Evolutionary conservation across 2,329 filamentous ascomycete genomes (phyloP), one percentile per base, ranked within the genome.

Genomic region (Massarina eburnea): DNA sequence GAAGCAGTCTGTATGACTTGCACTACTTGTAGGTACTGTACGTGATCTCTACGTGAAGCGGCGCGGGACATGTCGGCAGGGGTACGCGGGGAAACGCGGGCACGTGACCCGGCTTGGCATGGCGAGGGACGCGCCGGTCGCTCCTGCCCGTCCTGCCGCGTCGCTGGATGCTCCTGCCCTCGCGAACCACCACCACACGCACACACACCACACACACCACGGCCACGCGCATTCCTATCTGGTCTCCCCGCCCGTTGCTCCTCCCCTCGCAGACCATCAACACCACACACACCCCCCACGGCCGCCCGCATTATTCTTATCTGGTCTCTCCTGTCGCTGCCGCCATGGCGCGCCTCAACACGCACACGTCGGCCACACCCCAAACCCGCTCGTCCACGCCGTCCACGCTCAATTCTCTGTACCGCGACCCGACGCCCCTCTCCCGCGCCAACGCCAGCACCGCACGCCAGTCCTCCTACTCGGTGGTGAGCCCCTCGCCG

Each of bases 321-420:
- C 33, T 37, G 35, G 7, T 8, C 32, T 27, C 24, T 41, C 37
- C 36, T 17, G 40, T 45, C 36, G 30, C 39, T 38, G 46, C 26
- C n/a, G 21, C 35, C 15, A 71, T 71, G 68, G 68, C 68, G 44
- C 64, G 68, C 41, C 58, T 71, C 26, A 70, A 70, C 44, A 66
- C 63, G 24, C 60, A 55, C 17, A 48, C 49, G 1, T 65, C 66
- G 10, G 58, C 66, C 15, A 68, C 62, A 12, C 63, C 61, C 1
- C 52, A 49, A 14, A 52, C 55, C n/a, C 65, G 64, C 38, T 54
- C 63, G 2, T 61, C 63, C 14, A 67, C 62, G 1, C 53, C 63
- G 2, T 61, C 63, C 14, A 67, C 62, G 1, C 53, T 59, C 30
- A 62, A 68, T 37, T 66, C 67, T 1, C 58, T 71, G 8, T 72